These are phyloP conservation scores for Globisporangium camurandrum DNA, from an alignment of 352 stramenopile species.

Conservation along the genomic window DNA sequence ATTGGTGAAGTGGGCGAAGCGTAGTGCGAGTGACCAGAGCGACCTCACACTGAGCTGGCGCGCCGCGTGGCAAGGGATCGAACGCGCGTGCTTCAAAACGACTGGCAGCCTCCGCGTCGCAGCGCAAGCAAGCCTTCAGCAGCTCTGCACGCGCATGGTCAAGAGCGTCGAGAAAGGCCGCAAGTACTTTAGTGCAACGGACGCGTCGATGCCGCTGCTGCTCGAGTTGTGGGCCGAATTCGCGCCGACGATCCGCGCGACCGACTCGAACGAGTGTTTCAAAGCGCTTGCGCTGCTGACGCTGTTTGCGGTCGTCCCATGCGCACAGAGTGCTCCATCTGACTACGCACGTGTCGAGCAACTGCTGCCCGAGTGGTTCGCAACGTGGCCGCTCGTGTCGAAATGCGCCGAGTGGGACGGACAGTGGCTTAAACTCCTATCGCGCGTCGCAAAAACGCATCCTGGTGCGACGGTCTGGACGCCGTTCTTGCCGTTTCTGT, in stretches of 20 bases:
- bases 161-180: conserved; percentile 48
- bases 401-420: conserved; percentile 53
- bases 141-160: conserved; percentile 29
- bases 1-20: conserved; percentile 50
- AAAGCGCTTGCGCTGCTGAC: conserved; percentile 56
- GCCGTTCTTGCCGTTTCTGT: conserved; percentile 46
- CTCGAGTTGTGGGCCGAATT: conserved; percentile 48
- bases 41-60: conserved; percentile 41
- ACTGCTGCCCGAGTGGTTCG: conserved; percentile 48
- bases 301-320: conserved; percentile 27
- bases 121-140: conserved; percentile 27
- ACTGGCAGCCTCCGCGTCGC: conserved; percentile 26
- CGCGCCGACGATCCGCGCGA: conserved; percentile 27
- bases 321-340: background rate
- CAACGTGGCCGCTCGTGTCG: conserved; percentile 45
- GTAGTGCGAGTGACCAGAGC: conserved; percentile 3
- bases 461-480: conserved; percentile 19
- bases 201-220: conserved; percentile 23
- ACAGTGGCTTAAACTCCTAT: conserved; percentile 69
- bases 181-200: conserved; percentile 25
- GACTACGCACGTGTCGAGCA: conserved; percentile 8
- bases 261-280: conserved; percentile 47
- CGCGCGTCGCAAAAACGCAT: conserved; percentile 48
- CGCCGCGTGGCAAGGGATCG: conserved; percentile 27
- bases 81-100: conserved; percentile 43